These are phyloP conservation scores for Litchi chinensis DNA, from an alignment of 345 rosid species.

Conservation along the genomic window DNA sequence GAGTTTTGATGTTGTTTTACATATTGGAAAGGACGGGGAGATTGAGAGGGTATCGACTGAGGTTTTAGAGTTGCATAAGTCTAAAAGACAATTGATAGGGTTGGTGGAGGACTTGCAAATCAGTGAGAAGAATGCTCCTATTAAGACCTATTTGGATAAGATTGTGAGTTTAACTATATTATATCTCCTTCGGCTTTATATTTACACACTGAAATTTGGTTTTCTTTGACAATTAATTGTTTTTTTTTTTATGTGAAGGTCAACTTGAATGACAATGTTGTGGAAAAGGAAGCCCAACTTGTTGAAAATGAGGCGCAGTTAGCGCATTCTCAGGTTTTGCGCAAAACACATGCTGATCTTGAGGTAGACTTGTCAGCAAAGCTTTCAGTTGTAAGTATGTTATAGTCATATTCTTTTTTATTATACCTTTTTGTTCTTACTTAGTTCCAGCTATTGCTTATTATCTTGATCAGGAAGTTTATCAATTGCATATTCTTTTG, in stretches of 20 bases:
- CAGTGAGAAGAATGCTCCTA: conserved; percentile 27
- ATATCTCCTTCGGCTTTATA: conserved; percentile 1
- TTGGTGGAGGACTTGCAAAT: conserved; percentile 69
- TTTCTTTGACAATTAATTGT: neutral
- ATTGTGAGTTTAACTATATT: conserved; percentile 48
- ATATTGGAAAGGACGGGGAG: conserved; percentile 87
- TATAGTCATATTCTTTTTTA: too few relatives aligned
- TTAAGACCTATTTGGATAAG: conserved; percentile 76
- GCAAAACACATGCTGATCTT: too few relatives aligned
- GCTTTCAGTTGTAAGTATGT: too few relatives aligned
- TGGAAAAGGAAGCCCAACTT: conserved; percentile 65
- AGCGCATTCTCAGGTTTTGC: conserved; percentile 53
- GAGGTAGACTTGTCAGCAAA: too few relatives aligned
- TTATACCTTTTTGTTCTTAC: too few relatives aligned
- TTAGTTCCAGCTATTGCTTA: too few relatives aligned
- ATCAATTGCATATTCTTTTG: neutral
- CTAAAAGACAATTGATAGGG: conserved; percentile 83
- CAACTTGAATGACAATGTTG: conserved; percentile 60
- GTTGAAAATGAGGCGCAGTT: conserved; percentile 71
- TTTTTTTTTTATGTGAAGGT: conserved; percentile 45
- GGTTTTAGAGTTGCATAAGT: conserved; percentile 72
- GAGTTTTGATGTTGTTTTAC: neutral
- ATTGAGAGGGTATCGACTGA: conserved; percentile 69
- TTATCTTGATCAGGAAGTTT: neutral
- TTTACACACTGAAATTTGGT: neutral